Base-by-base conservation (phyloP, 257 asterid species). In the Solanum gandarillasii region DNA sequence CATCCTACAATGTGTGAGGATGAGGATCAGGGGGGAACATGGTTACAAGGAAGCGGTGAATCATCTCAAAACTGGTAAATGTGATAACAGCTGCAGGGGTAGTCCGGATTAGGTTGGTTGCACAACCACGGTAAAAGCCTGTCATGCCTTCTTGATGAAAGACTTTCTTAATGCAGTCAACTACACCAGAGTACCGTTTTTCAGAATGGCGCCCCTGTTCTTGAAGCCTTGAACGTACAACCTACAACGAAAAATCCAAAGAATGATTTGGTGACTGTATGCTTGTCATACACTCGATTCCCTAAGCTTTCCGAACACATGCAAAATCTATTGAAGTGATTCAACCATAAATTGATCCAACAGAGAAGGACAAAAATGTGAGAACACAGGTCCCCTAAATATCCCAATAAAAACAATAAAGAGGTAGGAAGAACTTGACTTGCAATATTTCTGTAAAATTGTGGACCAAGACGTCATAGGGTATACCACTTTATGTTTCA, bases 41-140 rank as follows among this genome's bases (percentile, higher is more conserved):
- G 62, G 90, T 92, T 75, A 94, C 92, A 87, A 95, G 99, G 89
- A 94, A 95, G 14, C 98, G 96, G 89, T 97, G 99, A 90, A 97
- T 95, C 99, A 95, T 97, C 92, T 95, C 99, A 86, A 95, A 97
- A 91, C 99, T 97, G 86, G 99, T 97, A 88, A 97, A 97, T 25
- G 99, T 97, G 88, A 97, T 97, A 23, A 94, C 98, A 83, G 99
- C 99, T 76, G 99, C 98, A 25, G 99, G 99, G 71, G 99, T 97
- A 76, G 99, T 97, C 88, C 99, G 93, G 87, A 97, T 91, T 83
- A 97, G 92, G 89, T 95, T 97, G 84, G 96, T 95, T 32, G 98
- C 99, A 89, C 99, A 97, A 7, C 99, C 99, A 83, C 99, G 94
- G 86, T 95, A 97, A 90, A 95, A 97, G 87, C 98, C 98, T 13